Percentiles rank a stretch among this genome's conserved stretches.
Evolutionary conservation across 139 green algal genomes (phyloP).

Genomic region (Klebsormidium nitens): DNA sequence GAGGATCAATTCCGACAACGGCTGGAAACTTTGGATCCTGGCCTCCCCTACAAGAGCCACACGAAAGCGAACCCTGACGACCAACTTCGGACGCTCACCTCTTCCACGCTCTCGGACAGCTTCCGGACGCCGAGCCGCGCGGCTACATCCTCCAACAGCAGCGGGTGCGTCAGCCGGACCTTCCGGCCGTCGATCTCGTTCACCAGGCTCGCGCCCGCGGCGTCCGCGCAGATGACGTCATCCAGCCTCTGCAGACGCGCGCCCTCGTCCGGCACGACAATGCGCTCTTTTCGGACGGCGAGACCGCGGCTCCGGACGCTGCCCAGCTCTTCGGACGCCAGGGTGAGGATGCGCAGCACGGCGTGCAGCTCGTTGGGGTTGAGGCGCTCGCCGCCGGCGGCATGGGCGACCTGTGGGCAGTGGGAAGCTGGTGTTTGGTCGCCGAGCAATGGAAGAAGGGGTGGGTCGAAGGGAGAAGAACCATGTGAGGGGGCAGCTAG

Average conservation of each 20-base stretch:
- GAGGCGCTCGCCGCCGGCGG: constrained; percentile 24
- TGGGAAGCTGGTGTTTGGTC: too few relatives aligned
- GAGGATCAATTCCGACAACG: too few relatives aligned
- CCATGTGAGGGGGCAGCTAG: too few relatives aligned
- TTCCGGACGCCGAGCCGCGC: constrained; percentile 41
- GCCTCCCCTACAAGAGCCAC: too few relatives aligned
- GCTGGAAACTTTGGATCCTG: too few relatives aligned
- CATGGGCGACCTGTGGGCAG: too few relatives aligned
- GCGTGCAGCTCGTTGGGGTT: constrained; percentile 53
- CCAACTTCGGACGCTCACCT: too few relatives aligned
- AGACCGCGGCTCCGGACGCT: not conserved
- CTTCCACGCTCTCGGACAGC: constrained; percentile 44
- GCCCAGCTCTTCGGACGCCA: not conserved
- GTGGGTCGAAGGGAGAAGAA: too few relatives aligned
- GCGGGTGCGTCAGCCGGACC: constrained; percentile 33
- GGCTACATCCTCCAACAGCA: constrained; percentile 30
- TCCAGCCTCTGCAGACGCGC: constrained; percentile 34
- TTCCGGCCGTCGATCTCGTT: constrained; percentile 43
- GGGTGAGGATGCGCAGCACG: constrained; percentile 44
- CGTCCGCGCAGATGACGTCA: constrained; percentile 22
- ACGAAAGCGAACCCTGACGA: too few relatives aligned
- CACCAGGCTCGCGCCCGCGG: constrained; percentile 31
- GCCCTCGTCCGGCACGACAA: constrained; percentile 37
- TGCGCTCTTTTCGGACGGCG: too few relatives aligned
- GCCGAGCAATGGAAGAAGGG: too few relatives aligned